Conservation (phyloP, 805 yeast species). For the Teunomyces kruisii region DNA sequence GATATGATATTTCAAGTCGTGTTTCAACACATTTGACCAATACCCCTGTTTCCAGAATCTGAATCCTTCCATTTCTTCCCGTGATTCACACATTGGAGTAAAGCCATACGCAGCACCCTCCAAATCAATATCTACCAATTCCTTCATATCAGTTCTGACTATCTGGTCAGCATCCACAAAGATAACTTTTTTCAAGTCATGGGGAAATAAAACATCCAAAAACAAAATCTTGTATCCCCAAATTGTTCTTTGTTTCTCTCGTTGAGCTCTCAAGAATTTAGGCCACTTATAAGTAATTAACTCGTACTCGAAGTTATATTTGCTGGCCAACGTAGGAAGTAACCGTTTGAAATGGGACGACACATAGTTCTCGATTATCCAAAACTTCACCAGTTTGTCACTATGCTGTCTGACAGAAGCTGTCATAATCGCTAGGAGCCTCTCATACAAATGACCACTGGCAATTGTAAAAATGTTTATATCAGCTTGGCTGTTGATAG, state of each 20-base stretch:
- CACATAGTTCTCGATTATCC: constrained; percentile 83
- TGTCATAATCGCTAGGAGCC: constrained; percentile 75
- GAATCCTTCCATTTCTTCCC: constrained; percentile 78
- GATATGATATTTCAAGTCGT: constrained; percentile 67
- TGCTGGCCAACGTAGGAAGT: constrained; percentile 57
- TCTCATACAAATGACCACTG: constrained; percentile 77
- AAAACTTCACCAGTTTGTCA: constrained; percentile 65
- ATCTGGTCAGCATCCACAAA: constrained; percentile 88
- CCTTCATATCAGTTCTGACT: constrained; percentile 71
- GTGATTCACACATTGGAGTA: constrained; percentile 83
- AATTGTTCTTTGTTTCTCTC: constrained; percentile 73
- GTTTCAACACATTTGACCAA: constrained; percentile 68
- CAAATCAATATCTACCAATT: constrained; percentile 65
- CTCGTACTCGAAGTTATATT: constrained; percentile 68
- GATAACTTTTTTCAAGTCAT: constrained; percentile 66
- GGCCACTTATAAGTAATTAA: constrained; percentile 93
- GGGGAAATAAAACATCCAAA: constrained; percentile 85
- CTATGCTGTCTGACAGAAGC: constrained; percentile 67
- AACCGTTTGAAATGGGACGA: constrained; percentile 65
- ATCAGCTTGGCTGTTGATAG: constrained; percentile 46
- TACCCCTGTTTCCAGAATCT: constrained; percentile 93
- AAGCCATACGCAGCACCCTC: constrained; percentile 84
- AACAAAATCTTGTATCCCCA: constrained; percentile 90
- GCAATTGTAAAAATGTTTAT: constrained; percentile 82
- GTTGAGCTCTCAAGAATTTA: constrained; percentile 75